Percentiles rank a stretch among this genome's conserved stretches.
Conservation (phyloP, 2,329 filamentous ascomycete species). For the Hymenoscyphus occultus region DNA sequence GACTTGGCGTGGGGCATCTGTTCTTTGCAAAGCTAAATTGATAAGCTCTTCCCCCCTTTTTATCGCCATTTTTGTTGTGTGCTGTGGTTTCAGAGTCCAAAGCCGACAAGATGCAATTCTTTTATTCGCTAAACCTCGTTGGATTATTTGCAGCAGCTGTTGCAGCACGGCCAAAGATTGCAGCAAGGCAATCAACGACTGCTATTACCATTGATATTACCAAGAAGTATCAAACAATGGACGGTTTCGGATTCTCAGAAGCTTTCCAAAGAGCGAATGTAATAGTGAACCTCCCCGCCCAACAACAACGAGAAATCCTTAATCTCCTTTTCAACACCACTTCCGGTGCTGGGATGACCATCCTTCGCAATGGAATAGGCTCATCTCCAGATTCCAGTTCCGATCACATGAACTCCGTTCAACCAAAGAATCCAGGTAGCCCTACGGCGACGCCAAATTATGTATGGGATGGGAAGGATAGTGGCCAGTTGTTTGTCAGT, state of each 20-base stretch:
- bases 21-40: neutral
- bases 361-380: slow-evolving; percentile 50
- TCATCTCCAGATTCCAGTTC: slow-evolving; percentile 28
- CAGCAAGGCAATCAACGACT: slow-evolving; percentile 4
- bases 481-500: slow-evolving; percentile 51
- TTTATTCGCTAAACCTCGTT: neutral
- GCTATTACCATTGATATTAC: slow-evolving; percentile 29
- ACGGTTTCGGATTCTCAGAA: slow-evolving; percentile 49
- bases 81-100: neutral
- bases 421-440: slow-evolving; percentile 44
- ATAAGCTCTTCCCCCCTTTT: neutral
- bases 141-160: neutral
- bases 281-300: slow-evolving; percentile 38
- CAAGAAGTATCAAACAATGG: slow-evolving; percentile 39
- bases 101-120: slow-evolving; percentile 1
- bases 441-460: slow-evolving; percentile 43
- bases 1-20: slow-evolving; percentile 6
- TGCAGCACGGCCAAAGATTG: neutral
- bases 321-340: slow-evolving; percentile 46
- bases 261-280: slow-evolving; percentile 45
- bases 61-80: neutral
- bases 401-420: slow-evolving; percentile 39
- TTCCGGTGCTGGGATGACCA: slow-evolving; percentile 48
- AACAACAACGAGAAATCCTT: slow-evolving; percentile 40
- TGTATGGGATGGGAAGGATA: slow-evolving; percentile 46